Percentiles rank a stretch among this genome's conserved stretches.
Evolutionary conservation across 2,329 filamentous ascomycete species (phyloP).

Genomic region (Fusarium penzigii): DNA sequence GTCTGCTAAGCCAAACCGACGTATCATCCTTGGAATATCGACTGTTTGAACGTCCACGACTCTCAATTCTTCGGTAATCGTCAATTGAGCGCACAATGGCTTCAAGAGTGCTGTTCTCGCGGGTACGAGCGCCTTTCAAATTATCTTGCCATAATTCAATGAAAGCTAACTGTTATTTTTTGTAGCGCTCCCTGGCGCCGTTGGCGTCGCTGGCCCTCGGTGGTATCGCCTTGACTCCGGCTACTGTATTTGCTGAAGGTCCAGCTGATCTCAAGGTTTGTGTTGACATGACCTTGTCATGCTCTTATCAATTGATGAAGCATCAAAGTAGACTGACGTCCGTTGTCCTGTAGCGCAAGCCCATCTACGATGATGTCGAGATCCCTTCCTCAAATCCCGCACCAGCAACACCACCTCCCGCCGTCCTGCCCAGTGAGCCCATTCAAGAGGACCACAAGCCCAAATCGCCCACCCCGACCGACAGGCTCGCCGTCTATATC

Average conservation of each 20-base stretch:
- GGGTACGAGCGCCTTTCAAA: constrained; percentile 41
- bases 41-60: constrained; percentile 17
- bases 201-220: constrained; percentile 54
- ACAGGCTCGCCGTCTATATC: constrained; percentile 83
- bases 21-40: constrained; percentile 23
- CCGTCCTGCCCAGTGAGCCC: constrained; percentile 34
- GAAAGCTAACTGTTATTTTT: constrained; percentile 31
- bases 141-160: constrained; percentile 11
- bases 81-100: constrained; percentile 59
- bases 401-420: constrained; percentile 29
- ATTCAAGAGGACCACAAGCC: constrained; percentile 37
- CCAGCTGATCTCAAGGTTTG: constrained; percentile 39
- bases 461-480: constrained; percentile 75
- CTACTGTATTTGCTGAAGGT: constrained; percentile 53
- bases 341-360: constrained; percentile 50
- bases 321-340: constrained; percentile 4
- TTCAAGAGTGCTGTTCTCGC: constrained; percentile 60
- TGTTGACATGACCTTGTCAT: neutral
- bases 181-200: constrained; percentile 54
- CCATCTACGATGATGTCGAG: constrained; percentile 79
- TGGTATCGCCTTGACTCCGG: constrained; percentile 49
- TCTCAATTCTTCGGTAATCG: constrained; percentile 23
- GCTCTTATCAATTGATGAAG: neutral
- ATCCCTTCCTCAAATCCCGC: constrained; percentile 38
- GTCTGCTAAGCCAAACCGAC: constrained; percentile 9